These are phyloP conservation scores for Globisporangium yorkense DNA, from an alignment of 352 stramenopile species.

Conservation along the genomic window DNA sequence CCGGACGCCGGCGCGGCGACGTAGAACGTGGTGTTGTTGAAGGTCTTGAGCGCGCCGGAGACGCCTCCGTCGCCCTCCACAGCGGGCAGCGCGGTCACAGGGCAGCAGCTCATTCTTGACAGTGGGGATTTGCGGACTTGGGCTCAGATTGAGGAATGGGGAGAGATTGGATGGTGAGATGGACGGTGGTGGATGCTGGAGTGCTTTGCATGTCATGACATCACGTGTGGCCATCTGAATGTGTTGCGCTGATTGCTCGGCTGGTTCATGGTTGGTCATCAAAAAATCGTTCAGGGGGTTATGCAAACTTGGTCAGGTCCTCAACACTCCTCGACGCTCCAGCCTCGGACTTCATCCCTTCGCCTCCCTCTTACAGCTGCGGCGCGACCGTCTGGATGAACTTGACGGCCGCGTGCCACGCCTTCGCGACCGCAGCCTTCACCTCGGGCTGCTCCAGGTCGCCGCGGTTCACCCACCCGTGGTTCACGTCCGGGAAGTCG, in stretches of 20 bases:
- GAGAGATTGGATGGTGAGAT: too few species aligned
- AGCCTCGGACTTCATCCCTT: too few species aligned
- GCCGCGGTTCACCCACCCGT: slow-evolving; percentile 57
- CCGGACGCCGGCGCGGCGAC: slow-evolving; percentile 18
- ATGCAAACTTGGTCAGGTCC: too few species aligned
- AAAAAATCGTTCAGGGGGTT: too few species aligned
- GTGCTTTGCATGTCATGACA: too few species aligned
- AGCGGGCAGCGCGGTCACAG: slow-evolving; percentile 20
- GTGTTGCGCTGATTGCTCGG: too few species aligned
- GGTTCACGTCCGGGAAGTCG: slow-evolving; percentile 39
- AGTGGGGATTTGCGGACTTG: neutral
- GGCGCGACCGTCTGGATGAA: slow-evolving; percentile 28
- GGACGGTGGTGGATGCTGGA: too few species aligned
- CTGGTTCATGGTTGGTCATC: too few species aligned
- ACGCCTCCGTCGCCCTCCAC: slow-evolving; percentile 8
- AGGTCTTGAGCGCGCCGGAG: slow-evolving; percentile 18
- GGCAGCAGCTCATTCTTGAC: slow-evolving; percentile 36
- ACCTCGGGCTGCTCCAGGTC: slow-evolving; percentile 33
- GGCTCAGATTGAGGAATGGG: neutral
- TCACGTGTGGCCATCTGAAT: too few species aligned
- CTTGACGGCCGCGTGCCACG: slow-evolving; percentile 30
- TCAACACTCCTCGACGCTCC: too few species aligned
- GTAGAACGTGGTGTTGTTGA: slow-evolving; percentile 31
- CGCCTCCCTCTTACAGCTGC: slow-evolving; percentile 4
- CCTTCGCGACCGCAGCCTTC: slow-evolving; percentile 30